These are phyloP conservation scores for Podaxis sp. DNA, from an alignment of 768 basidiomycete species.

Conservation along the genomic window DNA sequence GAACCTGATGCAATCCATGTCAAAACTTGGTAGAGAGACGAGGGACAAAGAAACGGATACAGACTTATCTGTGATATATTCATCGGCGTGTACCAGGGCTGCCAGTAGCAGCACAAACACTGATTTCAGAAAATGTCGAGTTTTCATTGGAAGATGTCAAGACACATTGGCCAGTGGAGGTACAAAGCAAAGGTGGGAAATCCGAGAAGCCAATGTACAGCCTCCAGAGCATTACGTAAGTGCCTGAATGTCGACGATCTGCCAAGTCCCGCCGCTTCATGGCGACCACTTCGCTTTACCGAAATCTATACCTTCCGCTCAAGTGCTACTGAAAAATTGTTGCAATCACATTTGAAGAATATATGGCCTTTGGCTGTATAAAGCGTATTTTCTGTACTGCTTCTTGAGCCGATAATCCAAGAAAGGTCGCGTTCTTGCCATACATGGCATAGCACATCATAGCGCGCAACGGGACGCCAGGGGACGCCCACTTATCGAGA, in stretches of 20 bases:
- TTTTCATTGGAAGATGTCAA: conserved; percentile 1
- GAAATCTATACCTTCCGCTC: background rate
- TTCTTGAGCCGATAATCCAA: background rate
- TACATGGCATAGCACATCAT: background rate
- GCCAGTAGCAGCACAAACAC: conserved; percentile 1
- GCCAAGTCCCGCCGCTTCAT: background rate
- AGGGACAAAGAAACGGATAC: background rate
- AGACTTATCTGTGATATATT: background rate
- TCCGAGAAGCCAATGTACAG: background rate
- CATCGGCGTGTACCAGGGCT: background rate
- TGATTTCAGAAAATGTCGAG: background rate
- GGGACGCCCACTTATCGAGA: background rate
- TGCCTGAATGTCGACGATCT: background rate
- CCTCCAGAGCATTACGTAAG: conserved; percentile 1
- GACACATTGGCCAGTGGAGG: background rate
- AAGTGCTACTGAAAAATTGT: background rate
- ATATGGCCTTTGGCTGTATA: background rate
- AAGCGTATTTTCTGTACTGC: background rate
- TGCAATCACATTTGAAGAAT: background rate
- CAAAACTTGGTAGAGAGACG: background rate
- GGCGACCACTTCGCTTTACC: background rate
- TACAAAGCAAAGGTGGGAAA: background rate
- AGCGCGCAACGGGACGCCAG: too few relatives aligned
- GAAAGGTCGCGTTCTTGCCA: conserved; percentile 3
- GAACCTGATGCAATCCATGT: conserved; percentile 12